Evolutionary conservation across 805 yeast species (phyloP).

Genomic region (Sungouiella blattae): DNA sequence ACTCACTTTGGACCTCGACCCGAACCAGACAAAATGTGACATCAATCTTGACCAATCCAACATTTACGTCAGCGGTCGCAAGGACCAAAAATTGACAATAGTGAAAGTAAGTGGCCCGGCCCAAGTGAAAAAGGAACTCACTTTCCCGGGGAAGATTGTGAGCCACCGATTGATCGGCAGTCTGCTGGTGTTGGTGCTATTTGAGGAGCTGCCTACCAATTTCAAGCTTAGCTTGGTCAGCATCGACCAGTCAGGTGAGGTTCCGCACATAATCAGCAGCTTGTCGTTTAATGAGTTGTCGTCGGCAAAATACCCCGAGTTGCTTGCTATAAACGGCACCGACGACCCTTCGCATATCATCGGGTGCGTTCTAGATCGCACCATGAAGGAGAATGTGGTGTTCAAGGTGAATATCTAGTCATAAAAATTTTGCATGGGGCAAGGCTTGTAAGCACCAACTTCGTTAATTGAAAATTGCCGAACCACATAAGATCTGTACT

Average conservation of each 20-base stretch:
- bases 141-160: slow-evolving; percentile 4
- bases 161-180: slow-evolving; percentile 8
- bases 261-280: slow-evolving; percentile 13
- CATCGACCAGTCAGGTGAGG: background rate
- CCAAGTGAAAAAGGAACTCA: slow-evolving; percentile 2
- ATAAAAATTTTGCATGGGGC: slow-evolving; percentile 25
- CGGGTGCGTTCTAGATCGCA: slow-evolving; percentile 40
- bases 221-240: slow-evolving; percentile 3
- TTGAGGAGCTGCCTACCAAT: background rate
- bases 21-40: slow-evolving; percentile 2
- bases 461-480: slow-evolving; percentile 27
- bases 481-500: slow-evolving; percentile 25
- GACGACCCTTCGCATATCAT: slow-evolving; percentile 14
- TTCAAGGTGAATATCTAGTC: slow-evolving; percentile 34
- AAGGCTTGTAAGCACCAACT: slow-evolving; percentile 16
- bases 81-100: slow-evolving; percentile 3
- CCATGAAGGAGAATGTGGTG: slow-evolving; percentile 37
- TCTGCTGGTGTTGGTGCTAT: background rate
- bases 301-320: slow-evolving; percentile 22
- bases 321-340: slow-evolving; percentile 28
- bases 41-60: background rate
- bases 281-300: slow-evolving; percentile 5
- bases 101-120: background rate
- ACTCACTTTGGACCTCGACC: slow-evolving; percentile 6
- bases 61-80: slow-evolving; percentile 5